These are phyloP conservation scores for Neodidymelliopsis sp. DNA, from an alignment of 2,329 filamentous ascomycete species.

Conservation along the genomic window DNA sequence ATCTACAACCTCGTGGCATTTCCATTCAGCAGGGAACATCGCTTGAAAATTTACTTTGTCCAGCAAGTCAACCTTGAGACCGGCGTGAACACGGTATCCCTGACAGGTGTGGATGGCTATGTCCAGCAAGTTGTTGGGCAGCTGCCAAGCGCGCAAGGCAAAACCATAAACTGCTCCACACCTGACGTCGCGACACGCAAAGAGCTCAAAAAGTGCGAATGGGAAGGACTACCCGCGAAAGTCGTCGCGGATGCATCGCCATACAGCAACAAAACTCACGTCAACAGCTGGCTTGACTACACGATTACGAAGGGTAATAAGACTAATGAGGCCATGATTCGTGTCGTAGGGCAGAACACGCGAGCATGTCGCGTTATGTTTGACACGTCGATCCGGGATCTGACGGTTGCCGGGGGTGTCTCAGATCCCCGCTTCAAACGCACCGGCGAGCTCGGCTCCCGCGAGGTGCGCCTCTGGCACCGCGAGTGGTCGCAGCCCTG, in stretches of 20 bases:
- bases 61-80: slow-evolving; percentile 79
- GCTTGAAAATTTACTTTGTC: slow-evolving; percentile 87
- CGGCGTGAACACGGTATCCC: slow-evolving; percentile 71
- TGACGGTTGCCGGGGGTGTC: slow-evolving; percentile 68
- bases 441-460: slow-evolving; percentile 68
- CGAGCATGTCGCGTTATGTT: slow-evolving; percentile 79
- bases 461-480: slow-evolving; percentile 80
- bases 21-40: slow-evolving; percentile 80
- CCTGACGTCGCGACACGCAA: slow-evolving; percentile 52
- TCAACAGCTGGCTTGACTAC: slow-evolving; percentile 67
- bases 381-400: slow-evolving; percentile 69
- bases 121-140: slow-evolving; percentile 66
- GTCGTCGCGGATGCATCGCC: slow-evolving; percentile 59
- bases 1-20: slow-evolving; percentile 88
- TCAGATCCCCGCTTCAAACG: slow-evolving; percentile 71
- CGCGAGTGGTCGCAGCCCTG: slow-evolving; percentile 79
- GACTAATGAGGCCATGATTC: slow-evolving; percentile 66
- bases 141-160: slow-evolving; percentile 74
- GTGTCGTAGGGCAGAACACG: slow-evolving; percentile 76
- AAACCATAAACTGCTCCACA: slow-evolving; percentile 54
- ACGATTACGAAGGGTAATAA: slow-evolving; percentile 60
- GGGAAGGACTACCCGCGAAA: slow-evolving; percentile 71
- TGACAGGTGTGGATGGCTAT: slow-evolving; percentile 47
- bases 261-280: slow-evolving; percentile 36
- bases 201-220: slow-evolving; percentile 72